phyloP scores from a whole-genome alignment of 257 asterid species.

The Salvia miltiorrhiza region DNA sequence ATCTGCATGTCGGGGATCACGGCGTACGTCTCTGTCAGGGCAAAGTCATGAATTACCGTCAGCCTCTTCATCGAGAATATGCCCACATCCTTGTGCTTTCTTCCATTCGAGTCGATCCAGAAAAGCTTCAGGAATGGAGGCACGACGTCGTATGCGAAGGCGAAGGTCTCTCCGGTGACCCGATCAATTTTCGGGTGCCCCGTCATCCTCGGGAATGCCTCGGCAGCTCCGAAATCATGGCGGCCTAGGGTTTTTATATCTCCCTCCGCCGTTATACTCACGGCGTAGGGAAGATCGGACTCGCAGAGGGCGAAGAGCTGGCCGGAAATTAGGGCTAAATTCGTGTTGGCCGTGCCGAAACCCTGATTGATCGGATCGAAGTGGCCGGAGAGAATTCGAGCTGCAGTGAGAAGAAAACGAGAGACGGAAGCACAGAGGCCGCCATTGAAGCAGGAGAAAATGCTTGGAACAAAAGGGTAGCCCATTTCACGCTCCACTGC shows the following conservation, averaged over 20 bases:
- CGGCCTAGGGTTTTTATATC: slow-evolving; percentile 47
- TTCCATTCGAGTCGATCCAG: slow-evolving; percentile 35
- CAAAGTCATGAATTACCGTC: slow-evolving; percentile 48
- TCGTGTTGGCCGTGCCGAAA: too few relatives aligned
- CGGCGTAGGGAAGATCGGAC: too few relatives aligned
- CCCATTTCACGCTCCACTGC: slow-evolving; percentile 23
- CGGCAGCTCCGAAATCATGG: slow-evolving; percentile 24
- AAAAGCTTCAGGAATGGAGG: slow-evolving; percentile 51
- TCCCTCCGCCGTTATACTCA: slow-evolving; percentile 34
- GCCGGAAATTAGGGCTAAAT: too few relatives aligned
- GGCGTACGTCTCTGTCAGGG: slow-evolving; percentile 39
- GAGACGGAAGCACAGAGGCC: slow-evolving; percentile 23
- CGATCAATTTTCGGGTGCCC: slow-evolving; percentile 40
- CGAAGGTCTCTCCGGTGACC: slow-evolving; percentile 39
- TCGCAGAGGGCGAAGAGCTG: too few relatives aligned
- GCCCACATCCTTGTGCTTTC: slow-evolving; percentile 29
- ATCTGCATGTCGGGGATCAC: slow-evolving; percentile 44
- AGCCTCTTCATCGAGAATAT: slow-evolving; percentile 38
- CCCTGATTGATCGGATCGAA: slow-evolving; percentile 29
- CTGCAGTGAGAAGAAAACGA: slow-evolving; percentile 13
- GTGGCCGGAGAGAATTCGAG: slow-evolving; percentile 27
- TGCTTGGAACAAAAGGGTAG: slow-evolving; percentile 28
- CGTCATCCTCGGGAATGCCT: slow-evolving; percentile 2
- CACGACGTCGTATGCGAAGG: slow-evolving; percentile 33
- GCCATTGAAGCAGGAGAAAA: slow-evolving; percentile 47